Evolutionary conservation across 176 grass and related monocot genomes (phyloP), one percentile per base, ranked within the genome.

Genomic region (Oryza longistaminata): DNA sequence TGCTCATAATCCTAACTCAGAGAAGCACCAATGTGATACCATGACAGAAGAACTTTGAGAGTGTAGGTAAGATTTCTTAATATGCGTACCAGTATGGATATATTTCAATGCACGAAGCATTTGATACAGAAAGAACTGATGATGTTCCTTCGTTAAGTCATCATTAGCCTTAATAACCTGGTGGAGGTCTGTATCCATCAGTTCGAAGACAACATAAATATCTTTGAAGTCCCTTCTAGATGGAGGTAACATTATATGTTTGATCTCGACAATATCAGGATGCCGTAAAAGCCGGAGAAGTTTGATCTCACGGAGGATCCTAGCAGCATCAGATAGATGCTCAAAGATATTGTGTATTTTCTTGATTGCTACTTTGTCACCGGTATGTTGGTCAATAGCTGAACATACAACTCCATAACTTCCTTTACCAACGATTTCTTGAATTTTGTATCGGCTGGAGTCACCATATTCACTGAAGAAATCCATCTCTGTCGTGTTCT

Each of bases 131-230:
- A 98, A 98, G 83, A 98, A 98, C 73, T 92, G 96, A 39, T 89
- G 71, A 89, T 98, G 96, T 83, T 98, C 96, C 78, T 91, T 93
- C 72, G 96, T 98, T 74, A 98, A 75, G 85, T 98, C 93, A 85
- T 95, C 96, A 22, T 98, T 98, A 22, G 96, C 93, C 89, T 95
- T 98, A 67, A 98, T 98, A 72, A 98, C 96, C 84, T 98, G 96
- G 87, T 98, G 96, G 61, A 98, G 91, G 78, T 98, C 96, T 0
- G 95, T 94, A 64, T 97, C 95, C 95, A 97, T 97, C 5, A 97
- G 88, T 43, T 97, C 95, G 50, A 97, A 97, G 3, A 97, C 95
- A 83, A 97, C 92, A 77, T 90, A 97, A 69, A 97, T 94, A 80
- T 97, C 95, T 70, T 60, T 97, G 50, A 93, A 97, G 60, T 94